These are phyloP conservation scores for Pelargonium australe DNA, from an alignment of 441 rosid species.

Conservation along the genomic window DNA sequence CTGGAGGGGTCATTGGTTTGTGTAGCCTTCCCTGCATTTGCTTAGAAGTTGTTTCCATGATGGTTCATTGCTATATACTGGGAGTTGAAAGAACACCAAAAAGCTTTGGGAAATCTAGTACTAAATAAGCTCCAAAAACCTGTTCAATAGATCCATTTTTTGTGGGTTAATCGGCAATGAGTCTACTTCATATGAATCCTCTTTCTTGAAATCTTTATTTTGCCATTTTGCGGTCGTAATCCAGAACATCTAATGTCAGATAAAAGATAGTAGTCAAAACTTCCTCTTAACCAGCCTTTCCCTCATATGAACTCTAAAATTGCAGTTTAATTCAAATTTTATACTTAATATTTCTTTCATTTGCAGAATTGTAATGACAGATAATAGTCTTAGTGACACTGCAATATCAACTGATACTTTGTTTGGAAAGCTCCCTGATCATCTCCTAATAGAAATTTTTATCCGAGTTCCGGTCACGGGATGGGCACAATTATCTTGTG, in stretches of 20 bases:
- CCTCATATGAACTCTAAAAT: not conserved
- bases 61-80: not conserved
- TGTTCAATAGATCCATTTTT: too few species aligned
- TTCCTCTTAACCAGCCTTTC: too few species aligned
- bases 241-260: too few species aligned
- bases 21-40: not conserved
- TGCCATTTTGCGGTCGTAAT: too few species aligned
- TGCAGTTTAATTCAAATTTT: too few species aligned
- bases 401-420: slow-evolving; percentile 28
- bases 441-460: slow-evolving; percentile 67
- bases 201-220: too few species aligned
- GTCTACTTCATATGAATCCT: too few species aligned
- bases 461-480: slow-evolving; percentile 53
- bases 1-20: not conserved
- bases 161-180: too few species aligned
- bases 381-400: slow-evolving; percentile 21
- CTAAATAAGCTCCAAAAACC: not conserved
- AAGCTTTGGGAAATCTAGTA: not conserved
- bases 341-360: not conserved
- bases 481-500: slow-evolving; percentile 57
- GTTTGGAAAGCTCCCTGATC: slow-evolving; percentile 64
- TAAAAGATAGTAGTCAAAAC: too few species aligned
- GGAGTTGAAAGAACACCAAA: not conserved
- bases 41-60: not conserved
- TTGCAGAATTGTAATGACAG: slow-evolving; percentile 53